These are phyloP conservation scores for Clonostachys byssicola DNA, from an alignment of 2,329 filamentous ascomycete genomes.

Conservation along the genomic window DNA sequence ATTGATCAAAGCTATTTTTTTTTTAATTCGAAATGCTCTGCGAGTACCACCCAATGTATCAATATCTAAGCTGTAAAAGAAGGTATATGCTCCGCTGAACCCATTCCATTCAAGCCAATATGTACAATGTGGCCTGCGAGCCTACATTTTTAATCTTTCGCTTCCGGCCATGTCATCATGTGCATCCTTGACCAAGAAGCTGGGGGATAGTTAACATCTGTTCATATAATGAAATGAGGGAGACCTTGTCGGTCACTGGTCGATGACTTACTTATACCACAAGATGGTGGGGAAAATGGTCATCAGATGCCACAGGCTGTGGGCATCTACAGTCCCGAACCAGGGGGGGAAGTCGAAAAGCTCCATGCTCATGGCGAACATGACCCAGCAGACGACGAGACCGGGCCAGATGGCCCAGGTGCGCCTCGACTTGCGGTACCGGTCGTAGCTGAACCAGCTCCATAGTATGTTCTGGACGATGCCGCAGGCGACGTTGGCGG, in stretches of 20 bases:
- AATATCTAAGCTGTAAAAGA: no score
- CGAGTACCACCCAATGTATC: no score
- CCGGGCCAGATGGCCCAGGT: constrained; percentile 87
- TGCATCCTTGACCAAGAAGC: constrained; percentile 83
- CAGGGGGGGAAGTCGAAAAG: constrained; percentile 89
- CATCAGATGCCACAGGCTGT: constrained; percentile 92
- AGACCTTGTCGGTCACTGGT: background rate
- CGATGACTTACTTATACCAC: constrained; percentile 83
- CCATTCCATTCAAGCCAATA: no score
- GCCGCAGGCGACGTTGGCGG: constrained; percentile 82
- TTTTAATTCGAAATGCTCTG: no score
- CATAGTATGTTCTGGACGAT: constrained; percentile 79
- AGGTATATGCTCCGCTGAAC: no score
- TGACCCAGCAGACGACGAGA: constrained; percentile 86
- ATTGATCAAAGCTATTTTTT: no score
- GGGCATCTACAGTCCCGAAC: constrained; percentile 80
- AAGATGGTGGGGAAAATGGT: constrained; percentile 84
- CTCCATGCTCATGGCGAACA: constrained; percentile 92
- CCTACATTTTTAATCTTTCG: constrained; percentile 21
- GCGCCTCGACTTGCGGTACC: constrained; percentile 67
- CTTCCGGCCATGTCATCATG: constrained; percentile 71
- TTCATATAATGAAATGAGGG: constrained; percentile 13
- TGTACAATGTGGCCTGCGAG: no score
- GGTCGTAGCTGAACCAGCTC: constrained; percentile 75
- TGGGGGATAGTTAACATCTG: constrained; percentile 23